Evolutionary conservation across 2,329 filamentous ascomycete genomes (phyloP).

Genomic region (Phialophora chinensis): DNA sequence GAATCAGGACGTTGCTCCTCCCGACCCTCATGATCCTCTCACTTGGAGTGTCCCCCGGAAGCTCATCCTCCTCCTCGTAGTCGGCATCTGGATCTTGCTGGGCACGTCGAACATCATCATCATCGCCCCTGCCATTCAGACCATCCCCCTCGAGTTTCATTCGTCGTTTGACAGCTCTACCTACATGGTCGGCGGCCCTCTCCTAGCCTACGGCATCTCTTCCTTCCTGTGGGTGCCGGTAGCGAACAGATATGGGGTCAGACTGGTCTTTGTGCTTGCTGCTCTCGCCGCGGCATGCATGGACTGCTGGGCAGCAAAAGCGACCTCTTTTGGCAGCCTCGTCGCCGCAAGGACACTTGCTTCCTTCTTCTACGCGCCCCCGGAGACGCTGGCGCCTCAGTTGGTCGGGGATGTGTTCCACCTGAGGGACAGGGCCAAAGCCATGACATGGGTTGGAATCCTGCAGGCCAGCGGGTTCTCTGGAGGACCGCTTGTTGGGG

Average conservation of each 20-base stretch:
- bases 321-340: conserved; percentile 26
- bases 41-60: conserved; percentile 21
- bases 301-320: conserved; percentile 40
- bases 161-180: conserved; percentile 27
- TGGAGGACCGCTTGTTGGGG: conserved; percentile 24
- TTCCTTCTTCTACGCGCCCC: conserved; percentile 27
- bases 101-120: conserved; percentile 34
- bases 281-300: conserved; percentile 41
- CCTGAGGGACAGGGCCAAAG: conserved; percentile 26
- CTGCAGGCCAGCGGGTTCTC: conserved; percentile 26
- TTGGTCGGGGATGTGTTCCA: conserved; percentile 28
- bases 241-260: conserved; percentile 45
- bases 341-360: conserved; percentile 29
- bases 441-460: conserved; percentile 29
- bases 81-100: conserved; percentile 29
- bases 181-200: conserved; percentile 27
- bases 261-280: conserved; percentile 43
- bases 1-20: conserved; percentile 1
- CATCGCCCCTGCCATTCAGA: conserved; percentile 33
- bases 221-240: conserved; percentile 42
- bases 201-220: conserved; percentile 28
- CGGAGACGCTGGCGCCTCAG: conserved; percentile 28
- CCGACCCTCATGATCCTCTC: conserved; percentile 25
- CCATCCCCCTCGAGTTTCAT: conserved; percentile 29
- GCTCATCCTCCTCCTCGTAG: conserved; percentile 23